phyloP scores from a whole-genome alignment of 225 moss, liverwort and hornwort genomes.

The Lunularia cruciata region DNA sequence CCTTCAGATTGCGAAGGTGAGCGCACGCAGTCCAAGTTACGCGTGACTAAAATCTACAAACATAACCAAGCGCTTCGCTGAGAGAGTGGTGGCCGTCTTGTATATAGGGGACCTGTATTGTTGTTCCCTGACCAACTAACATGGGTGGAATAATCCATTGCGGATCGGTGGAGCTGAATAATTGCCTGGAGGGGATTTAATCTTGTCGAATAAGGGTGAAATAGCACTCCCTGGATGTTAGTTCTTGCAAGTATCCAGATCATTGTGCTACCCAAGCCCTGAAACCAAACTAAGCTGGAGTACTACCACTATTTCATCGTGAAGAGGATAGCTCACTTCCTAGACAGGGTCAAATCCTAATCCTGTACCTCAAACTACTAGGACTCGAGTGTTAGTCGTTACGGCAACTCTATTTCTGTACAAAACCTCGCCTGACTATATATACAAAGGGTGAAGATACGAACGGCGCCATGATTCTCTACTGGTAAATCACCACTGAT shows the following conservation, averaged over 20 bases:
- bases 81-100: not conserved
- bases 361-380: constrained; percentile 2
- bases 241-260: constrained; percentile 9
- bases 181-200: not conserved
- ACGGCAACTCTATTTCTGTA: not conserved
- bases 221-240: constrained; percentile 20
- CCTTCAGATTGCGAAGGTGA: not conserved
- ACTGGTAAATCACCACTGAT: not conserved
- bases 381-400: not conserved
- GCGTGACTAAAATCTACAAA: not conserved
- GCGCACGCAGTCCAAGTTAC: not conserved
- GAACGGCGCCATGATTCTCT: not conserved
- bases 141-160: not conserved
- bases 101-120: constrained; percentile 4
- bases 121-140: constrained; percentile 18
- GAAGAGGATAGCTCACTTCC: constrained; percentile 14
- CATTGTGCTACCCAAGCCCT: constrained; percentile 21
- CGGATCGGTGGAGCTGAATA: not conserved
- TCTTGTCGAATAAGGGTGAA: constrained; percentile 15
- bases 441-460: constrained; percentile 1
- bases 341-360: constrained; percentile 15
- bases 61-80: constrained; percentile 3
- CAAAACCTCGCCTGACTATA: constrained; percentile 1
- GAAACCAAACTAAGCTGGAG: constrained; percentile 9
- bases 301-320: constrained; percentile 10